Percentiles rank a stretch among this genome's conserved stretches.
Evolutionary conservation across 805 yeast genomes (phyloP).

Genomic region (Starmerella powellii): DNA sequence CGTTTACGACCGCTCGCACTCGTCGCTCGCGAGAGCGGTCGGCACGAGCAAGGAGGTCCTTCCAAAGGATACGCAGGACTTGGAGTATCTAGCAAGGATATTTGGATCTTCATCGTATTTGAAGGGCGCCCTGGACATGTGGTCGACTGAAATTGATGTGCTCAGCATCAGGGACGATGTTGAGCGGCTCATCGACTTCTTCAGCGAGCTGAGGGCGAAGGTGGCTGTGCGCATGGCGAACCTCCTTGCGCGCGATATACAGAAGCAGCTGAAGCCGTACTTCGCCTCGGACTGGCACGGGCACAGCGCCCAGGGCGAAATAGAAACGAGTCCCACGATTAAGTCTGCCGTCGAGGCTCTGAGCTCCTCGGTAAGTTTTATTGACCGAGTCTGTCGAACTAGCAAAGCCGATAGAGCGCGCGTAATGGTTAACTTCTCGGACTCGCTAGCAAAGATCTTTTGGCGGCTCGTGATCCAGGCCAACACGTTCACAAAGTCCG

Average conservation of each 20-base stretch:
- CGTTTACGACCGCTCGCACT: constrained; percentile 34
- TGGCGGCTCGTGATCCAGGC: constrained; percentile 33
- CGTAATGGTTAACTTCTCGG: constrained; percentile 25
- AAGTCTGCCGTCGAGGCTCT: constrained; percentile 4
- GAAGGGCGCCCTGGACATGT: constrained; percentile 30
- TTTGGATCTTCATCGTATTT: constrained; percentile 32
- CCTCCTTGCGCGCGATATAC: constrained; percentile 8
- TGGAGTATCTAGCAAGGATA: constrained; percentile 35
- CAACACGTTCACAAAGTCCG: constrained; percentile 29
- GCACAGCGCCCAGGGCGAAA: constrained; percentile 22
- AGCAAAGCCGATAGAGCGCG: constrained; percentile 27
- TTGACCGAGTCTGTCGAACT: constrained; percentile 25
- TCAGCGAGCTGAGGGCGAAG: constrained; percentile 8
- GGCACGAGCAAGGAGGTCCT: constrained; percentile 24
- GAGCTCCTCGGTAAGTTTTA: constrained; percentile 21
- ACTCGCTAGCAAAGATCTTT: constrained; percentile 30
- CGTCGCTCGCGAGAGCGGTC: constrained; percentile 30
- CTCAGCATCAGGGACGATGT: neutral
- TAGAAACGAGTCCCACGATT: constrained; percentile 3
- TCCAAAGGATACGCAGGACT: constrained; percentile 27
- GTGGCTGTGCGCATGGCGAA: constrained; percentile 8
- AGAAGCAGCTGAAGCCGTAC: constrained; percentile 6
- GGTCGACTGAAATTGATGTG: neutral
- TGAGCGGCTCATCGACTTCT: neutral
- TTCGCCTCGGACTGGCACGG: constrained; percentile 13